Evolutionary conservation across 2,329 filamentous ascomycete species (phyloP).

Genomic region (Alternaria metachromatica): DNA sequence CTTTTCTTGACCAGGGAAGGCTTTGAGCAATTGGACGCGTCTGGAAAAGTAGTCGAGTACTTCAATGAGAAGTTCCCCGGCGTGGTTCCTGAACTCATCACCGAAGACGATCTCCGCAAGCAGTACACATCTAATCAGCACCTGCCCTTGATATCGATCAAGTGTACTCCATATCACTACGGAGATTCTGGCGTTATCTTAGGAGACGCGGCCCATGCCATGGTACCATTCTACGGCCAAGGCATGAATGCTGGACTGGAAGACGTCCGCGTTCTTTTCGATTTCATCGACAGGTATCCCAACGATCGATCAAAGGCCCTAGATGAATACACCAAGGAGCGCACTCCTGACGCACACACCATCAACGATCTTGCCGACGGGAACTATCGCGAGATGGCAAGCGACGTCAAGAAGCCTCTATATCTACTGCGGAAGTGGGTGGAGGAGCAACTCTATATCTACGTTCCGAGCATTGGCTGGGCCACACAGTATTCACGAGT

Average conservation of each 20-base stretch:
- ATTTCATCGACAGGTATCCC: conserved; percentile 74
- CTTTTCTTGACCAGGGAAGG: conserved; percentile 80
- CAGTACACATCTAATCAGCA: conserved; percentile 87
- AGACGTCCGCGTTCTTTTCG: conserved; percentile 88
- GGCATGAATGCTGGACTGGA: conserved; percentile 97
- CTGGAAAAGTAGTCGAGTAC: conserved; percentile 68
- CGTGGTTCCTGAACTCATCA: conserved; percentile 72
- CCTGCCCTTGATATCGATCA: conserved; percentile 90
- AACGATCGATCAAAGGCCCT: conserved; percentile 59
- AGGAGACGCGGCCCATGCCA: conserved; percentile 94
- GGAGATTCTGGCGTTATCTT: conserved; percentile 79
- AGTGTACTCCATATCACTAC: conserved; percentile 88
- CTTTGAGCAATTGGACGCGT: conserved; percentile 71
- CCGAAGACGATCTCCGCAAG: conserved; percentile 68
- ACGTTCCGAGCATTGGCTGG: conserved; percentile 81
- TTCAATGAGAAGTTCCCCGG: conserved; percentile 89
- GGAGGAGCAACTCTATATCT: conserved; percentile 81
- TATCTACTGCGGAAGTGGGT: conserved; percentile 85
- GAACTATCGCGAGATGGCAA: conserved; percentile 94
- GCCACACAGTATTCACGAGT: conserved; percentile 91
- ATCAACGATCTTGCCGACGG: conserved; percentile 91
- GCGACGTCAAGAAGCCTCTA: conserved; percentile 76
- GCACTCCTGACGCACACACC: conserved; percentile 79
- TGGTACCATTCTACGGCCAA: conserved; percentile 98
- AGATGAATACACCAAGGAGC: conserved; percentile 74